Percentiles rank a stretch among this genome's conserved stretches.
These are phyloP conservation scores for Cryoendolithus antarcticus DNA, from an alignment of 2,329 filamentous ascomycete genomes.

Conservation along the genomic window DNA sequence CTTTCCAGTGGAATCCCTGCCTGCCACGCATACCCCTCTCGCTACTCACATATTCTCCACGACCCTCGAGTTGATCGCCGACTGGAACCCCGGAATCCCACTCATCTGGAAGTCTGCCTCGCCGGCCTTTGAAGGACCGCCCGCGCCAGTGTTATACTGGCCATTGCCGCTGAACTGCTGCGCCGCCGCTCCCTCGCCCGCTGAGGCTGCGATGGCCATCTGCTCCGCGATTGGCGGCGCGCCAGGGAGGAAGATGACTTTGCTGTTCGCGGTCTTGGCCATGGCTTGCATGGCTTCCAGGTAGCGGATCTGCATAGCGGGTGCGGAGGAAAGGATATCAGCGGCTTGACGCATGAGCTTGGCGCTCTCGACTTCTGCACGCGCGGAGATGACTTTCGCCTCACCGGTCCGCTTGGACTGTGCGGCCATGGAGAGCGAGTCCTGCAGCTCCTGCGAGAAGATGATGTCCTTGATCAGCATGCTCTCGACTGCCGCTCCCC, in stretches of 20 bases:
- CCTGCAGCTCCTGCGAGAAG: conserved; percentile 90
- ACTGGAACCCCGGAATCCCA: conserved; percentile 41
- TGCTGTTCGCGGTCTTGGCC: conserved; percentile 84
- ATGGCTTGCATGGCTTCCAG: conserved; percentile 98
- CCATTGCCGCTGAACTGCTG: conserved; percentile 28
- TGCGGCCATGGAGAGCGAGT: conserved; percentile 93
- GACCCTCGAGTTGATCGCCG: conserved; percentile 67
- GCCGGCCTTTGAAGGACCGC: not conserved
- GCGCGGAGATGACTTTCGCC: conserved; percentile 93
- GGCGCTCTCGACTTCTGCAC: conserved; percentile 90
- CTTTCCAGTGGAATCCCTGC: no score
- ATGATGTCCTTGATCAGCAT: conserved; percentile 99
- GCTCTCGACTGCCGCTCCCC: conserved; percentile 92
- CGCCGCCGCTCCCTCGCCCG: conserved; percentile 4
- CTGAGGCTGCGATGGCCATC: conserved; percentile 34
- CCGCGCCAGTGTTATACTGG: conserved; percentile 25
- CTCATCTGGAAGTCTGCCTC: conserved; percentile 22
- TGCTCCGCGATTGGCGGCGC: conserved; percentile 16
- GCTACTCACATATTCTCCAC: conserved; percentile 58
- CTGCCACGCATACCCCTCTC: no score
- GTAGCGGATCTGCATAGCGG: conserved; percentile 96
- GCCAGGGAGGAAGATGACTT: conserved; percentile 72
- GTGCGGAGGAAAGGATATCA: conserved; percentile 81
- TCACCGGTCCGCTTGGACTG: conserved; percentile 98
- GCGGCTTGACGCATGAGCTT: conserved; percentile 86